phyloP scores from a whole-genome alignment of 2,329 filamentous ascomycete genomes.

The Monosporascus cannonballus region DNA sequence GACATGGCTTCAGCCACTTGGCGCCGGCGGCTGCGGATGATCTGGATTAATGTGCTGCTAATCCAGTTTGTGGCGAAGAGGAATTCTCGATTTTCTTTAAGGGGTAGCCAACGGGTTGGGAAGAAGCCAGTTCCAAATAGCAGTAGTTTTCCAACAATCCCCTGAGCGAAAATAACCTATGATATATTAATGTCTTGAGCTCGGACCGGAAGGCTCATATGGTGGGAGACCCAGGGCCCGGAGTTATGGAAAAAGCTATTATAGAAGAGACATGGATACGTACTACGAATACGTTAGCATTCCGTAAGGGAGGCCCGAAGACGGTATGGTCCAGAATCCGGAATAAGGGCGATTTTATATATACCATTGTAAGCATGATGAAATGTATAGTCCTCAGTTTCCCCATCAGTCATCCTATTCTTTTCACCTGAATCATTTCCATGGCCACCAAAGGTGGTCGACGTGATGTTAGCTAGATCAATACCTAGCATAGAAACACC shows the following conservation, averaged over 20 bases:
- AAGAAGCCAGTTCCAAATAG: conserved; percentile 7
- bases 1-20: not conserved
- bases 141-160: conserved; percentile 3
- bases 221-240: too few species aligned
- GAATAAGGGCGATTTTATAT: too few species aligned
- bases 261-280: too few species aligned
- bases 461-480: conserved; percentile 3
- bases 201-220: too few species aligned
- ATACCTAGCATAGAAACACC: conserved; percentile 5
- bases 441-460: not conserved
- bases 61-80: conserved; percentile 8
- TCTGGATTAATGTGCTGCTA: conserved; percentile 1
- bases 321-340: too few species aligned
- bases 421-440: too few species aligned
- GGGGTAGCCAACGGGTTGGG: conserved; percentile 9
- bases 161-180: conserved; percentile 3
- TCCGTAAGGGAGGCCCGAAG: too few species aligned
- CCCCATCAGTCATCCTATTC: too few species aligned
- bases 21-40: not conserved
- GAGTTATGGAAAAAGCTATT: too few species aligned
- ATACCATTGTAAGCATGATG: conserved; percentile 6
- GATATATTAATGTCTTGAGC: too few species aligned
- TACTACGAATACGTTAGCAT: too few species aligned
- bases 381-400: conserved; percentile 2
- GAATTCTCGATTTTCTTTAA: conserved; percentile 9